Evolutionary conservation across 208 protist species (phyloP), one percentile per base, ranked within the genome.

Genomic region (Angomonas deanei): DNA sequence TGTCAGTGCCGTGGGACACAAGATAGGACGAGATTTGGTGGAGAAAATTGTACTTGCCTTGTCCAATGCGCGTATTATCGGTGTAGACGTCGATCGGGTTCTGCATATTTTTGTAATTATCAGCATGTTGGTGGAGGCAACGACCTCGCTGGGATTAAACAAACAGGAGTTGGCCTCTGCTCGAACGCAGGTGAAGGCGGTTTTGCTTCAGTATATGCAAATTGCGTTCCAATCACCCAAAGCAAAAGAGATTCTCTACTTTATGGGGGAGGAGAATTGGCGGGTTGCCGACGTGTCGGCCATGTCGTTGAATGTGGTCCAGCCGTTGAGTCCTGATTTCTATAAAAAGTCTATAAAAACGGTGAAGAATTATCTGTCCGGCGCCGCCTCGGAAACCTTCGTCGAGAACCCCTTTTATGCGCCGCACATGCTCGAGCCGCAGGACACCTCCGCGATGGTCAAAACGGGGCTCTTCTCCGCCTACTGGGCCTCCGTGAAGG

Each of bases 321-420:
- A 61, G 50, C 79, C 88, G 4, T 53, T 90, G 49, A 70, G 68
- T 0, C 78, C 87, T 0, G 66, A 74, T 10, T 36, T 58, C 21
- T 94, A 90, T 70, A 67, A 67, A 36, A 54, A 33, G 34, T 27
- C 56, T 2, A 82, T 91, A 50, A 72, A 66, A 33, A 70, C 78
- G 53, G 87, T 94, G 52, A 84, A 81, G 66, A 19, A 42, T 28
- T 94, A 91, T 64, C 50, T 93, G 32, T 11, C 31, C 1, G 24
- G 26, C 19, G 53, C 48, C 2, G 49, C 30, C 17, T 39, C n/a
- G 4, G 30, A 17, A 2, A 33, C 8, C 33, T 42, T 28, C 26
- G 33, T 57, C 24, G 84, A 92, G 58, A 94, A 94, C 58, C 88
- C 88, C 0, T 94, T 94, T 32, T 85, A 90, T 47, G 50, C 74